These are phyloP conservation scores for Xylariaceae sp. DNA, from an alignment of 2,329 filamentous ascomycete genomes.

Conservation along the genomic window DNA sequence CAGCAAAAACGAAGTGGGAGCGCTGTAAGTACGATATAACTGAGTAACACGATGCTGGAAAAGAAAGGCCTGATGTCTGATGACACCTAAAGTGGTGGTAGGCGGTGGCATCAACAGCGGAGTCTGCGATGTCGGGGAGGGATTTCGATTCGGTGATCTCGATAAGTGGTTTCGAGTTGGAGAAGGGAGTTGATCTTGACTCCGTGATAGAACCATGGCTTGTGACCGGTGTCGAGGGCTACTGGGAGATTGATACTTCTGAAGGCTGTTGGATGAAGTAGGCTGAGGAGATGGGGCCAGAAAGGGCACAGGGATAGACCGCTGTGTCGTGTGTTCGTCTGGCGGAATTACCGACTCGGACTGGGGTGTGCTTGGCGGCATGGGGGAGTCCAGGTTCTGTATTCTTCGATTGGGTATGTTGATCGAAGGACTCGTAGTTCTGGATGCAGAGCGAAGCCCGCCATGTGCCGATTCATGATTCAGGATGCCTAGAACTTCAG, in stretches of 20 bases:
- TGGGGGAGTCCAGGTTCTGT: constrained; percentile 53
- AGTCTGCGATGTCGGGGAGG: constrained; percentile 15
- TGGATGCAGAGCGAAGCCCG: constrained; percentile 32
- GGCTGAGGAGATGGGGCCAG: constrained; percentile 27
- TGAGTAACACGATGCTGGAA: constrained; percentile 33
- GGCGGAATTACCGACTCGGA: constrained; percentile 33
- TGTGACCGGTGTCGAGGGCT: constrained; percentile 30
- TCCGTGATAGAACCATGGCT: constrained; percentile 39
- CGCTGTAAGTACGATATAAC: constrained; percentile 29
- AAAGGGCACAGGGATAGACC: constrained; percentile 25
- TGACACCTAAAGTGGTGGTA: constrained; percentile 24
- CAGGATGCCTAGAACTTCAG: constrained; percentile 77
- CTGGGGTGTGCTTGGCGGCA: constrained; percentile 45
- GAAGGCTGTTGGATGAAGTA: constrained; percentile 27
- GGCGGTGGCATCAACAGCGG: constrained; percentile 51
- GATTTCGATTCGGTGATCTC: constrained; percentile 18
- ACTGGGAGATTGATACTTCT: constrained; percentile 29
- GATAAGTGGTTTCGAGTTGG: constrained; percentile 26
- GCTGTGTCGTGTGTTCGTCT: constrained; percentile 23
- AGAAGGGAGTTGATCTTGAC: constrained; percentile 36
- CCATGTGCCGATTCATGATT: constrained; percentile 59
- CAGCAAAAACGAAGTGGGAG: constrained; percentile 34
- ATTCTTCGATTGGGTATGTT: constrained; percentile 45
- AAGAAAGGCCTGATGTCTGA: constrained; percentile 32
- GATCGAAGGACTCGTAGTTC: constrained; percentile 35